A percentile compares a stretch with the other conserved stretches of the same genome.
Evolutionary conservation across 1,139 yeast genomes (phyloP).

Genomic region (Candida sp.): DNA sequence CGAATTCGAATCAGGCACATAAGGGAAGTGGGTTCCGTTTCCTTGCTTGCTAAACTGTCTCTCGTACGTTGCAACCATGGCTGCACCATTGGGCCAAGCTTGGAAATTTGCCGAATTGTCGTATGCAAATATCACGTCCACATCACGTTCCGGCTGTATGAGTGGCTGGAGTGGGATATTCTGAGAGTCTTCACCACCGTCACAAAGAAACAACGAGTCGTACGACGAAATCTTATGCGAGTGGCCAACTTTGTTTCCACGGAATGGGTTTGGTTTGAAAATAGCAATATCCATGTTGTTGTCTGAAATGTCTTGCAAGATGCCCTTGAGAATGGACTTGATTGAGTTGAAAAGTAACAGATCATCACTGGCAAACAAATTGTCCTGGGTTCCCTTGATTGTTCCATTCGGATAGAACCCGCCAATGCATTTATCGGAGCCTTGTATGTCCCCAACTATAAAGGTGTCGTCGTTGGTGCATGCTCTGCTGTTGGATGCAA

Average conservation of each 20-base stretch:
- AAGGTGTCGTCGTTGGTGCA: constrained; percentile 5
- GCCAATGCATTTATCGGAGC: constrained; percentile 1
- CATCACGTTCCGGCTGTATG: constrained; percentile 65
- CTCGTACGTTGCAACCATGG: constrained; percentile 58
- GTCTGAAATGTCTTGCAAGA: constrained; percentile 28
- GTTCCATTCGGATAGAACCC: constrained; percentile 20
- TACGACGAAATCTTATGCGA: constrained; percentile 24
- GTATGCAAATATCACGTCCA: constrained; percentile 81
- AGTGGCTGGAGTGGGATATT: constrained; percentile 82
- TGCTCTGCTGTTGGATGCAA: background rate
- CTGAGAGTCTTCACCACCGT: constrained; percentile 88
- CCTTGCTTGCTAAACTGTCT: constrained; percentile 53
- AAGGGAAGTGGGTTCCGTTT: constrained; percentile 43
- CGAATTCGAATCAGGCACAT: constrained; percentile 35
- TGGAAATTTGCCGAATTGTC: constrained; percentile 87
- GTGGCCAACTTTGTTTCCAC: constrained; percentile 19
- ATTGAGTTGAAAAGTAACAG: constrained; percentile 28
- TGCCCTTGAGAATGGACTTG: constrained; percentile 23
- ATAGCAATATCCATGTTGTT: constrained; percentile 40
- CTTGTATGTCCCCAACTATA: background rate
- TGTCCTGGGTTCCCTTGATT: background rate
- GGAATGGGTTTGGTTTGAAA: constrained; percentile 46
- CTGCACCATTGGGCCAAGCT: constrained; percentile 80
- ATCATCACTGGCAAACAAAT: constrained; percentile 40
- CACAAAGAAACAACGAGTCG: constrained; percentile 66